Base-by-base conservation (phyloP, 2,329 filamentous ascomycete genomes). In the Daldinia sp. region DNA sequence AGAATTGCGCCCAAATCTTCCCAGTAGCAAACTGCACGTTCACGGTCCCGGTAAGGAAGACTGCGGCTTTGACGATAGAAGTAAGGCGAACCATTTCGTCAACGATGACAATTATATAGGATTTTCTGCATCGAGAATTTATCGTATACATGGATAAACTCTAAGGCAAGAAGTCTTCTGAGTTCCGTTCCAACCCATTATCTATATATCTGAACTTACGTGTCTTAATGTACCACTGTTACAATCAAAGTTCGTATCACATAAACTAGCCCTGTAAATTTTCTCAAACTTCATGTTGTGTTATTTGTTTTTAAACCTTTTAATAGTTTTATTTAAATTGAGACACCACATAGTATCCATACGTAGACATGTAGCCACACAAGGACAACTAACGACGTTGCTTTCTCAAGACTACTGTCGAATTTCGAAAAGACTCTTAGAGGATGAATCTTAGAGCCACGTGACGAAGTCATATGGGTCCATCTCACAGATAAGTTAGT, bases 1-100 rank as follows among this genome's bases (percentile, higher is more conserved):
- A 67, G 58, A 67, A 67, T 29, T 63, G 61, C 3, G 47, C 55
- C 64, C 64, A 67, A 23, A 59, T 43, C n/a, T 11, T 54, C 17
- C 35, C 45, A 5, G 54, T 13, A 48, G 27, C 47, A 7, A 39
- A 29, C 43, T 13, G 43, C 1, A 25, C 15, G 27, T 47, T 21
- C 5, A 61, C 13, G 7, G 21, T 17, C 21, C 30, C 5, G 23
- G 48, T 6, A 13, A 64, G 19, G 34, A 63, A 30, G 34, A 60
- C 7, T 19, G 34, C 15, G 13, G n/a, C 19, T 30, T 47, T 62
- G 11, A 10, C 47, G 11, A 15, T 23, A 11, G 52, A 23, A 17
- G n/a, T 13, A 4, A 32, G 21, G 17, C n/a, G 8, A 7, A 15
- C 7, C 51, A 57, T 60, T 29, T 25, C 30, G 8, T 4, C 11